Conservation (phyloP, 2,329 filamentous ascomycete genomes). For the Alternaria dauci region DNA sequence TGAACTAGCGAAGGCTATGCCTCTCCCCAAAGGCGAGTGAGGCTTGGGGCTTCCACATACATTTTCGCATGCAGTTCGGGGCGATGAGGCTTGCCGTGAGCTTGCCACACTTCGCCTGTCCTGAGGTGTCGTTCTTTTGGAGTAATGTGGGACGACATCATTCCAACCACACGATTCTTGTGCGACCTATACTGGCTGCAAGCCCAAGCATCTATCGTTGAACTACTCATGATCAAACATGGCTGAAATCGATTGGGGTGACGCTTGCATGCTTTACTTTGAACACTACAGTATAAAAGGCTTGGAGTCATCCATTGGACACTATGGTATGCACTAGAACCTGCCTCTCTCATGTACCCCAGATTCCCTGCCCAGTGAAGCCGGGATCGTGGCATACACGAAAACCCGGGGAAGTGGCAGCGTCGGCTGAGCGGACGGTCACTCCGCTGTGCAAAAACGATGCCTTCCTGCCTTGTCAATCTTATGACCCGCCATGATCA, state of each 20-base stretch:
- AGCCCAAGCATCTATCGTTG: slow-evolving; percentile 19
- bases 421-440: slow-evolving; percentile 24
- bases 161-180: neutral
- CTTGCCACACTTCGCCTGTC: slow-evolving; percentile 4
- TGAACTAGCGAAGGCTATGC: slow-evolving; percentile 1
- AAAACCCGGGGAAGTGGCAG: slow-evolving; percentile 15
- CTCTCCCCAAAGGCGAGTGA: slow-evolving; percentile 20
- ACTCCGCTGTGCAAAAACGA: slow-evolving; percentile 12
- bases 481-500: slow-evolving; percentile 15
- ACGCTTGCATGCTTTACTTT: slow-evolving; percentile 5
- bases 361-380: slow-evolving; percentile 20
- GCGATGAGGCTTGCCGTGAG: neutral
- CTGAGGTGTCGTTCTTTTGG: neutral
- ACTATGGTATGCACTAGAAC: slow-evolving; percentile 4
- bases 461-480: slow-evolving; percentile 14
- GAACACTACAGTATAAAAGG: slow-evolving; percentile 8
- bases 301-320: slow-evolving; percentile 9
- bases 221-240: slow-evolving; percentile 5
- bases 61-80: neutral
- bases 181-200: slow-evolving; percentile 2
- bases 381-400: slow-evolving; percentile 11
- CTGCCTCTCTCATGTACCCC: slow-evolving; percentile 17
- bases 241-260: slow-evolving; percentile 5
- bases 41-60: slow-evolving; percentile 1
- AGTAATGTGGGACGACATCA: neutral